These are phyloP conservation scores for Earliella scabrosa DNA, from an alignment of 1,284 basidiomycete species.

Conservation along the genomic window DNA sequence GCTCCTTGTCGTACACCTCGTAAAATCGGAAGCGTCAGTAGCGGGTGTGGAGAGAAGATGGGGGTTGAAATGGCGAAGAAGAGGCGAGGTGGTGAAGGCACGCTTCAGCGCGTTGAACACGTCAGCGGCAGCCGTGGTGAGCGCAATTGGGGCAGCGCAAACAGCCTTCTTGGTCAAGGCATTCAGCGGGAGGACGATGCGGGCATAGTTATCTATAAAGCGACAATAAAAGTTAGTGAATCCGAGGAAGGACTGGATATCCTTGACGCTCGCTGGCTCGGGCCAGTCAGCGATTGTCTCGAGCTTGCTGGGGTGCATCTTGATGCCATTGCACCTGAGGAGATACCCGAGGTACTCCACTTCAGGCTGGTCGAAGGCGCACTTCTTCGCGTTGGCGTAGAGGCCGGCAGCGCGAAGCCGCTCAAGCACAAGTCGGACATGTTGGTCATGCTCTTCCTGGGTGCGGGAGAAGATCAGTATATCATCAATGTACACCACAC, in stretches of 20 bases:
- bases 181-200: conserved; percentile 31
- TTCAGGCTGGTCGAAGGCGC: conserved; percentile 36
- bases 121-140: not conserved
- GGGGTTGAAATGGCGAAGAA: conserved; percentile 40
- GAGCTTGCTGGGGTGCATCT: conserved; percentile 47
- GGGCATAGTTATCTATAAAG: conserved; percentile 43
- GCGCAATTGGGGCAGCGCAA: conserved; percentile 10
- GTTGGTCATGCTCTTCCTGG: conserved; percentile 29
- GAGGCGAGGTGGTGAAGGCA: conserved; percentile 31
- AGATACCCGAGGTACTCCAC: conserved; percentile 50
- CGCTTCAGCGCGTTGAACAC: conserved; percentile 35
- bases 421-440: conserved; percentile 26
- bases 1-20: conserved; percentile 42
- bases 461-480: conserved; percentile 28
- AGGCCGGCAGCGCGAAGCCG: conserved; percentile 15
- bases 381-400: conserved; percentile 42
- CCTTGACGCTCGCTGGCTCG: conserved; percentile 24
- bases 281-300: conserved; percentile 35
- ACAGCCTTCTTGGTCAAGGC: conserved; percentile 30
- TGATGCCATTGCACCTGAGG: conserved; percentile 35
- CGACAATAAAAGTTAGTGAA: conserved; percentile 44
- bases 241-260: conserved; percentile 41
- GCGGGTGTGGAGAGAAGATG: conserved; percentile 6
- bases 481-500: conserved; percentile 24
- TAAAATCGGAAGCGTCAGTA: conserved; percentile 19